Conservation (phyloP, 495 filamentous ascomycete genomes). For the Mytilinidion resinicola region DNA sequence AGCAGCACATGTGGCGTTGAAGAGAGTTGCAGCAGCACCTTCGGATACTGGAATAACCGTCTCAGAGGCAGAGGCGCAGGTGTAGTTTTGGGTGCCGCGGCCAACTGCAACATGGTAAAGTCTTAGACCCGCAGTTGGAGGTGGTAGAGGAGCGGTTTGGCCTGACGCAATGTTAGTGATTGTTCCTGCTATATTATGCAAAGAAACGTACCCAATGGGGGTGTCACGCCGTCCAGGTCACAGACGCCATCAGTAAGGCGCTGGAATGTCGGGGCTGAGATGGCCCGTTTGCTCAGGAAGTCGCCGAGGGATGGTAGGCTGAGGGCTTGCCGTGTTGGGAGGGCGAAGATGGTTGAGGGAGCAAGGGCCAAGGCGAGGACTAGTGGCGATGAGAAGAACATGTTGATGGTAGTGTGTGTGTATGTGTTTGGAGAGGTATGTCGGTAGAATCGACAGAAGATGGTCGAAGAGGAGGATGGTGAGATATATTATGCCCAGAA, state of each 20-base stretch:
- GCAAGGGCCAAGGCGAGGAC: conserved; percentile 23
- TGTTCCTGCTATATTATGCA: not conserved
- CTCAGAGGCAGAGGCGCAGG: conserved; percentile 57
- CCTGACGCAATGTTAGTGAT: conserved; percentile 19
- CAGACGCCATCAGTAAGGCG: conserved; percentile 15
- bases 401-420: conserved; percentile 4
- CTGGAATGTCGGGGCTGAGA: not conserved
- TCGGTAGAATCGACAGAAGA: not conserved
- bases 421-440: not conserved
- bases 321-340: conserved; percentile 8
- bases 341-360: conserved; percentile 17
- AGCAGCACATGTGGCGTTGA: conserved; percentile 77
- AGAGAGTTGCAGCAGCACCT: conserved; percentile 81
- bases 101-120: conserved; percentile 77
- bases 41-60: conserved; percentile 51
- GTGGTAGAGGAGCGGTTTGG: conserved; percentile 44
- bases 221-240: conserved; percentile 2
- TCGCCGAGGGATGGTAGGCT: conserved; percentile 1
- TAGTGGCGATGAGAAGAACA: conserved; percentile 23
- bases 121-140: conserved; percentile 49
- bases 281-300: not conserved
- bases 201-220: conserved; percentile 14
- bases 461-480: not conserved
- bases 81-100: conserved; percentile 89
- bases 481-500: conserved; percentile 1